Conservation (phyloP, 2,329 filamentous ascomycete genomes). For the Didymella pomorum region DNA sequence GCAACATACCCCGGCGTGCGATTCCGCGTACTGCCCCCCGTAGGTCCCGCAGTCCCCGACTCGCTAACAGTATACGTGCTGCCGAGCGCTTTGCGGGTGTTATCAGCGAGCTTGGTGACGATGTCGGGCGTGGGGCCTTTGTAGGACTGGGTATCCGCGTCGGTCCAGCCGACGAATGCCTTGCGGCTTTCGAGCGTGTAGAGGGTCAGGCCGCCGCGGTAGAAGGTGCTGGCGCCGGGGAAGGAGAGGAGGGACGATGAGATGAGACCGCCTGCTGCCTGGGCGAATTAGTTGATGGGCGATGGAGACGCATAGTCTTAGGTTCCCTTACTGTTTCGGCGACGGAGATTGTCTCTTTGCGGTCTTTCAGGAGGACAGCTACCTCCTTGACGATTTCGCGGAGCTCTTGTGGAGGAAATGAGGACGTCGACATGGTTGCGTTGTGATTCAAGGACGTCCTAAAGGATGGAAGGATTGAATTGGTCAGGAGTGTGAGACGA, state of each 20-base stretch:
- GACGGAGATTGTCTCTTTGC: constrained; percentile 65
- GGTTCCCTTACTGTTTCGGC: constrained; percentile 69
- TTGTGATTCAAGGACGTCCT: background rate
- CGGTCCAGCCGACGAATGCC: constrained; percentile 68
- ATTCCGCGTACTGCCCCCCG: constrained; percentile 63
- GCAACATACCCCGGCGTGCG: constrained; percentile 70
- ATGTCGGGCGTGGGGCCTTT: constrained; percentile 67
- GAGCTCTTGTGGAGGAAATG: constrained; percentile 55
- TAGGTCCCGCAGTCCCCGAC: constrained; percentile 71
- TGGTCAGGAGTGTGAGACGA: constrained; percentile 1
- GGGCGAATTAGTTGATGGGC: constrained; percentile 9
- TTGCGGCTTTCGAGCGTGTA: constrained; percentile 67
- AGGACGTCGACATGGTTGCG: constrained; percentile 35
- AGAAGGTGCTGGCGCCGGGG: constrained; percentile 66
- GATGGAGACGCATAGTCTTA: background rate
- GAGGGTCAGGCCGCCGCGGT: constrained; percentile 69
- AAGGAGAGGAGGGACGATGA: constrained; percentile 65
- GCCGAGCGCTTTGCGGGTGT: constrained; percentile 63
- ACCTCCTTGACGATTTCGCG: constrained; percentile 59
- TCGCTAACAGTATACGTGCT: constrained; percentile 67
- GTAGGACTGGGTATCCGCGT: constrained; percentile 61
- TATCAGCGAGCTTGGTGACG: constrained; percentile 63
- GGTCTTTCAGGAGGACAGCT: constrained; percentile 61
- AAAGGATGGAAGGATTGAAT: background rate
- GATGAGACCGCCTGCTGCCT: constrained; percentile 70